phyloP scores from a whole-genome alignment of 768 basidiomycete species.

The Tylopilus balloui region DNA sequence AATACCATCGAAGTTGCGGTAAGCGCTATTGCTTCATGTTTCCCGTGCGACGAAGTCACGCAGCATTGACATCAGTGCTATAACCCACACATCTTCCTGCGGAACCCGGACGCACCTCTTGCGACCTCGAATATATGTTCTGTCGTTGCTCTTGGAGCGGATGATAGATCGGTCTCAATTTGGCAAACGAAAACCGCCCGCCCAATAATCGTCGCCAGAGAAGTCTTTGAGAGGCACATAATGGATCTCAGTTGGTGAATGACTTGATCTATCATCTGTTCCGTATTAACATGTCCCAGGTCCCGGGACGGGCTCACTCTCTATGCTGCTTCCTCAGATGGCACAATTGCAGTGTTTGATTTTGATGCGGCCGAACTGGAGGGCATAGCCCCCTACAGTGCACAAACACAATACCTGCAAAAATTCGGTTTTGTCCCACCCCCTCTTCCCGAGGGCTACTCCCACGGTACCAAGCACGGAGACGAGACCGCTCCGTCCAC shows the following conservation, averaged over 20 bases:
- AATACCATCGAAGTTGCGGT: conserved; percentile 96
- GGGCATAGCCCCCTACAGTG: conserved; percentile 69
- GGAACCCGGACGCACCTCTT: conserved; percentile 61
- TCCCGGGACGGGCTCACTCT: conserved; percentile 88
- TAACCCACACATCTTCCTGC: conserved; percentile 91
- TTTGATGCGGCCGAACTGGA: conserved; percentile 80
- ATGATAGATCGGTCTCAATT: conserved; percentile 89
- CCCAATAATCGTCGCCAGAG: conserved; percentile 88
- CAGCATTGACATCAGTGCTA: conserved; percentile 40
- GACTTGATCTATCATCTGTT: background rate
- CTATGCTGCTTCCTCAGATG: conserved; percentile 94
- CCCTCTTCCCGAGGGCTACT: conserved; percentile 66
- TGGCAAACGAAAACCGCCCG: conserved; percentile 94
- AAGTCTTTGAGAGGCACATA: conserved; percentile 91
- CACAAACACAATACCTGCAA: conserved; percentile 74
- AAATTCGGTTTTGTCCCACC: conserved; percentile 75
- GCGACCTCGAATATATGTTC: conserved; percentile 84
- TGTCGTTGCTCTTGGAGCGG: conserved; percentile 89
- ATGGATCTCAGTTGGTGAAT: conserved; percentile 93
- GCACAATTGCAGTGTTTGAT: conserved; percentile 83
- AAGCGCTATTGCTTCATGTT: conserved; percentile 26
- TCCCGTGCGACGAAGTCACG: conserved; percentile 3
- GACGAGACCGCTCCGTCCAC: conserved; percentile 20
- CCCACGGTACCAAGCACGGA: conserved; percentile 40
- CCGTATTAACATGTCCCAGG: conserved; percentile 43